Evolutionary conservation across 1,284 basidiomycete genomes (phyloP).

Genomic region (Ustilago loliicola): DNA sequence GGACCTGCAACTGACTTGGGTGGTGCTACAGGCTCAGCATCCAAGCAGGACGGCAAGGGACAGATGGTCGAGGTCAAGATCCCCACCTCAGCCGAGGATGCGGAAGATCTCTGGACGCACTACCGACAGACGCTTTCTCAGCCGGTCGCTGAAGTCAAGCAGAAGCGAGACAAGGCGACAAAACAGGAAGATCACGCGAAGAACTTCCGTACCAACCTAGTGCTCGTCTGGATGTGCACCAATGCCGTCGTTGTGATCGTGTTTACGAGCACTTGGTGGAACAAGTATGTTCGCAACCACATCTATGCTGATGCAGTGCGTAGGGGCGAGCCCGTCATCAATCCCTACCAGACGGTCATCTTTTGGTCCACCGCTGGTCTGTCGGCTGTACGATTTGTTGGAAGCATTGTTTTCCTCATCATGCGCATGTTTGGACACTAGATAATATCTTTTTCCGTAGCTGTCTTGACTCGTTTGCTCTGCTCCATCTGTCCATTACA

Average conservation of each 20-base stretch:
- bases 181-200: slow-evolving; percentile 68
- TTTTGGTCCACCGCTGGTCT: slow-evolving; percentile 56
- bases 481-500: slow-evolving; percentile 1
- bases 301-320: slow-evolving; percentile 28
- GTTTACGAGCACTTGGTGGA: slow-evolving; percentile 57
- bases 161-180: slow-evolving; percentile 58
- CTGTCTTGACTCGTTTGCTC: neutral
- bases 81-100: slow-evolving; percentile 61
- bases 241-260: slow-evolving; percentile 64
- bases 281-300: slow-evolving; percentile 41
- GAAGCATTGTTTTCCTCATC: slow-evolving; percentile 50
- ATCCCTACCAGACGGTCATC: slow-evolving; percentile 50
- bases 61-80: slow-evolving; percentile 65
- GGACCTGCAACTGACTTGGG: slow-evolving; percentile 63
- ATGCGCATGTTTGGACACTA: slow-evolving; percentile 55
- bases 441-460: neutral
- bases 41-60: slow-evolving; percentile 50
- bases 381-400: slow-evolving; percentile 50
- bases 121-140: slow-evolving; percentile 63
- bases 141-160: slow-evolving; percentile 39
- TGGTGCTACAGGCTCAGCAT: slow-evolving; percentile 47
- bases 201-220: slow-evolving; percentile 90
- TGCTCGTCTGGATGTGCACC: slow-evolving; percentile 79
- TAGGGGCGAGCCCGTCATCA: slow-evolving; percentile 39
- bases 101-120: slow-evolving; percentile 66